These are phyloP conservation scores for Arxiozyma bovina DNA, from an alignment of 1,139 yeast species.

Conservation along the genomic window DNA sequence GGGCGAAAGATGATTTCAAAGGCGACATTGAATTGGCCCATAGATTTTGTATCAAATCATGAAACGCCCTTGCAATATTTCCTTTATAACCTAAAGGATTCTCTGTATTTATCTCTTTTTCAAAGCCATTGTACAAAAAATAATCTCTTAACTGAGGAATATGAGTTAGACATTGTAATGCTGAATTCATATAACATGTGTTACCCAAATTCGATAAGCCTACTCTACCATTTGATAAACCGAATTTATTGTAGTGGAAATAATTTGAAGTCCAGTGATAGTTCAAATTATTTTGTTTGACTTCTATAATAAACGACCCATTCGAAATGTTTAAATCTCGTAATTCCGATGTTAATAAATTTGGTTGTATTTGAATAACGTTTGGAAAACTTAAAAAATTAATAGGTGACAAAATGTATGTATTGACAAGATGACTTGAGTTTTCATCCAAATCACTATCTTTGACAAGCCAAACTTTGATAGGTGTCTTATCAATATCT, in stretches of 20 bases:
- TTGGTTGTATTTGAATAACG: constrained; percentile 21
- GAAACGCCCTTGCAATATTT: constrained; percentile 69
- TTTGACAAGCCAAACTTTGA: constrained; percentile 30
- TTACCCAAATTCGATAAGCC: constrained; percentile 85
- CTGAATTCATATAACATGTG: constrained; percentile 95
- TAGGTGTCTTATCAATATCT: constrained; percentile 17
- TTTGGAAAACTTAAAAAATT: constrained; percentile 23
- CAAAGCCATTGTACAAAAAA: constrained; percentile 55
- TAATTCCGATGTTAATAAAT: constrained; percentile 13
- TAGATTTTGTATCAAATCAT: constrained; percentile 50
- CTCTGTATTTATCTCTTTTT: constrained; percentile 56
- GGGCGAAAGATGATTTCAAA: constrained; percentile 33
- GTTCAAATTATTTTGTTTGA: constrained; percentile 18
- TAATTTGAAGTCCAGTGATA: constrained; percentile 34
- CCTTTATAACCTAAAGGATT: constrained; percentile 88
- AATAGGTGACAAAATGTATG: constrained; percentile 25
- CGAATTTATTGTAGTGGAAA: constrained; percentile 25
- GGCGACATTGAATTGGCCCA: constrained; percentile 32
- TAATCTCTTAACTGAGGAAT: constrained; percentile 76
- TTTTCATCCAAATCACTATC: constrained; percentile 10
- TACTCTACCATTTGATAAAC: constrained; percentile 39
- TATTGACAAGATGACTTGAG: constrained; percentile 8
- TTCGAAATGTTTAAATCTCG: constrained; percentile 17
- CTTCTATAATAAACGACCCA: constrained; percentile 30
- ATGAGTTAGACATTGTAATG: constrained; percentile 82